phyloP scores from a whole-genome alignment of 1,284 basidiomycete genomes.

The Porodaedalea pini region DNA sequence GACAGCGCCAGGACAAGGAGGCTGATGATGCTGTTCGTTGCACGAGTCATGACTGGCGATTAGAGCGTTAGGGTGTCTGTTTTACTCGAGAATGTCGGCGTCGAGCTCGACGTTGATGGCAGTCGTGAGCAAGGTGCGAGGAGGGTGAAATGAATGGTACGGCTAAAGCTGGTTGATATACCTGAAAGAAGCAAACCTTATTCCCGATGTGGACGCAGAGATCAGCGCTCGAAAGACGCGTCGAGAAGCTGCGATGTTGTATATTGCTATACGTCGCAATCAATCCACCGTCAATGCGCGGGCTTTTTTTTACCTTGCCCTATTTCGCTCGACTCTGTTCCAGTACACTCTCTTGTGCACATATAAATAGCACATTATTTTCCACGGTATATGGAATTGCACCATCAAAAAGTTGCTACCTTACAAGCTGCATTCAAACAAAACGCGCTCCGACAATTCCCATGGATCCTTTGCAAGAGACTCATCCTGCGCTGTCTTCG shows the following conservation, averaged over 20 bases:
- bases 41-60: constrained; percentile 7
- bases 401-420: not conserved
- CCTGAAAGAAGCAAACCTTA: constrained; percentile 5
- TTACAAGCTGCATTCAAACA: constrained; percentile 3
- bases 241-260: too few relatives aligned
- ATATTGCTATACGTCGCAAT: too few relatives aligned
- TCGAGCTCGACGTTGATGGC: constrained; percentile 1
- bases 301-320: too few relatives aligned
- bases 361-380: too few relatives aligned
- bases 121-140: not conserved
- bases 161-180: not conserved
- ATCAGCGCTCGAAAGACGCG: too few relatives aligned
- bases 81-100: not conserved
- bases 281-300: too few relatives aligned
- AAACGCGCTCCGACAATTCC: constrained; percentile 21
- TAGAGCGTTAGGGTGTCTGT: not conserved
- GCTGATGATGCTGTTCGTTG: constrained; percentile 1
- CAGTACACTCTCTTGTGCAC: too few relatives aligned
- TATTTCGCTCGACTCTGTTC: too few relatives aligned
- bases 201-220: not conserved
- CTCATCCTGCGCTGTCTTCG: constrained; percentile 19
- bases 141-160: not conserved
- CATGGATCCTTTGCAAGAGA: constrained; percentile 22
- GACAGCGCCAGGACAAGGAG: constrained; percentile 12
- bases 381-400: too few relatives aligned